Evolutionary conservation across 2,329 filamentous ascomycete genomes (phyloP).

Genomic region (Dothiorella sarmentorum): DNA sequence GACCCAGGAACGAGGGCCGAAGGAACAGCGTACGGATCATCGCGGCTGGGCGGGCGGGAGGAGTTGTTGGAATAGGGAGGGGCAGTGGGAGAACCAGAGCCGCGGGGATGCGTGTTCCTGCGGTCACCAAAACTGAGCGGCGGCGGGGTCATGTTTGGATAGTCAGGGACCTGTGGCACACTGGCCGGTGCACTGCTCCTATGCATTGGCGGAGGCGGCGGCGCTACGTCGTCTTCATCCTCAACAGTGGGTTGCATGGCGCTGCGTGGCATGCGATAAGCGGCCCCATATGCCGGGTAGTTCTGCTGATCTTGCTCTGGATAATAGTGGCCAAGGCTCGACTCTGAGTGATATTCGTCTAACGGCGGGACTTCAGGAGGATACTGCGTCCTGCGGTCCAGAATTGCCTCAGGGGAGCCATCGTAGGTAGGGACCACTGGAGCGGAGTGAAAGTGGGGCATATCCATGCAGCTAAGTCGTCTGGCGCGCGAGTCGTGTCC

Average conservation of each 20-base stretch:
- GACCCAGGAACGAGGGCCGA: slow-evolving; percentile 32
- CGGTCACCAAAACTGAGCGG: slow-evolving; percentile 34
- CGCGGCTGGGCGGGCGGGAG: not conserved
- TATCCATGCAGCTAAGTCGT: slow-evolving; percentile 27
- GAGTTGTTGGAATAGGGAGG: not conserved
- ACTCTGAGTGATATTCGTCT: not conserved
- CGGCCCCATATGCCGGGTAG: slow-evolving; percentile 13
- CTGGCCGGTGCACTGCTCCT: slow-evolving; percentile 31
- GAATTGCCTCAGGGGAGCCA: slow-evolving; percentile 1
- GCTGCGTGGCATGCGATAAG: slow-evolving; percentile 42
- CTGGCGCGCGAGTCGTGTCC: slow-evolving; percentile 30
- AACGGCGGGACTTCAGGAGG: slow-evolving; percentile 13
- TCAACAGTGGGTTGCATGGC: slow-evolving; percentile 63
- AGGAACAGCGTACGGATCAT: slow-evolving; percentile 24
- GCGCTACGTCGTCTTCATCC: slow-evolving; percentile 57
- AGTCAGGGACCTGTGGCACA: slow-evolving; percentile 21
- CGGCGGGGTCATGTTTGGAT: slow-evolving; percentile 29
- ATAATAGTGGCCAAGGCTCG: not conserved
- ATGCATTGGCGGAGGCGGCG: slow-evolving; percentile 39
- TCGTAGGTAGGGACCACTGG: slow-evolving; percentile 26
- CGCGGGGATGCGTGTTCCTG: slow-evolving; percentile 30
- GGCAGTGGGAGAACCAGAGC: slow-evolving; percentile 15
- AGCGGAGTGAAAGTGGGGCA: slow-evolving; percentile 46
- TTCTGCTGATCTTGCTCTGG: slow-evolving; percentile 12
- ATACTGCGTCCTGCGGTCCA: slow-evolving; percentile 7